Base-by-base conservation (phyloP, 208 protist genomes). In the Acanthamoeba divionensis region DNA sequence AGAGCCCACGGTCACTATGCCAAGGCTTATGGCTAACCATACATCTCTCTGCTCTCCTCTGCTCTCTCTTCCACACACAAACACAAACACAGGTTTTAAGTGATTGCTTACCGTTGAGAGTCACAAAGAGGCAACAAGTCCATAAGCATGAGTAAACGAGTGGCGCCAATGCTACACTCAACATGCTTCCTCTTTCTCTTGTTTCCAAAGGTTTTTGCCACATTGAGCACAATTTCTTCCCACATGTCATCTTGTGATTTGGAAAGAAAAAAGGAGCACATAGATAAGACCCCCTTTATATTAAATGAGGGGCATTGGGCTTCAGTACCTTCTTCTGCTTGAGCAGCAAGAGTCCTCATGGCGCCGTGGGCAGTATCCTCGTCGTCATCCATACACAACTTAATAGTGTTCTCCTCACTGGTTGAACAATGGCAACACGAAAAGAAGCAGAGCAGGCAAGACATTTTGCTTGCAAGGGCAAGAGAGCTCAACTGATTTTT, bases 261-360 rank as follows among this genome's bases (percentile, higher is more conserved):
- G n/a, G n/a, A n/a, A n/a, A n/a, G n/a, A n/a, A n/a, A n/a, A n/a
- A n/a, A n/a, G n/a, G n/a, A n/a, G n/a, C n/a, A n/a, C n/a, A n/a
- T n/a, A n/a, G n/a, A n/a, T n/a, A n/a, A n/a, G n/a, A n/a, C n/a
- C n/a, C n/a, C n/a, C n/a, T n/a, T n/a, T n/a, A n/a, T n/a, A n/a
- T n/a, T n/a, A n/a, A n/a, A n/a, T n/a, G n/a, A n/a, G n/a, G n/a
- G n/a, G n/a, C n/a, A n/a, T n/a, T n/a, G n/a, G n/a, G n/a, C n/a
- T n/a, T n/a, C n/a, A n/a, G n/a, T n/a, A 82, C 71, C 71, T 45
- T 82, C 71, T 29, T 82, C 71, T 26, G 71, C 71, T 36, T 82
- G 71, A 2, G 71, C 71, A 31, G 71, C 71, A 45, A 82, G 71
- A 15, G 71, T 82, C 29, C 71, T 45, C 71, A 82, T 82, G 71